Conservation (phyloP, 2,329 filamentous ascomycete species). For the Scedosporium boydii region DNA sequence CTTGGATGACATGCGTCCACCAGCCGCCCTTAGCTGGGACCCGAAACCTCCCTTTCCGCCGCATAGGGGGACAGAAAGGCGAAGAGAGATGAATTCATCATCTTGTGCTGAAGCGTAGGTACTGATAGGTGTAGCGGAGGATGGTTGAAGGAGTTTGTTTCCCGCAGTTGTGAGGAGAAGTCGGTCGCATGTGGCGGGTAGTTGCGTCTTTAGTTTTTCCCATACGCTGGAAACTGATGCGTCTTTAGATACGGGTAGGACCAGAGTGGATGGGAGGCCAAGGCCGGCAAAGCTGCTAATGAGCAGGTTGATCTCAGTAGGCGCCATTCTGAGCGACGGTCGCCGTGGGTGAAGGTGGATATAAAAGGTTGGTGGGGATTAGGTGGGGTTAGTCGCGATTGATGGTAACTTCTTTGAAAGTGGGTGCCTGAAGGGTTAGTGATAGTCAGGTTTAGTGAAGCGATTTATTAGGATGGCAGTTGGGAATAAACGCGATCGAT, state of each 20-base stretch:
- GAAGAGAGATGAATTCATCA: constrained; percentile 71
- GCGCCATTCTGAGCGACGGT: constrained; percentile 35
- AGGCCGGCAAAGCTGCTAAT: constrained; percentile 78
- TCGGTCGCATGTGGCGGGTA: constrained; percentile 42
- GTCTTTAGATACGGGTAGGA: constrained; percentile 59
- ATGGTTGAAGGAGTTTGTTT: constrained; percentile 57
- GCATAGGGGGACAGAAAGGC: constrained; percentile 67
- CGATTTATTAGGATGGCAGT: no score
- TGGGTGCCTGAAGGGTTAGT: no score
- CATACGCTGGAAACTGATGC: constrained; percentile 61
- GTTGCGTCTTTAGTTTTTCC: constrained; percentile 48
- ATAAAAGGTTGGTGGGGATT: no score
- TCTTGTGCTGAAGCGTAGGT: constrained; percentile 46
- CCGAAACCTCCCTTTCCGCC: constrained; percentile 98
- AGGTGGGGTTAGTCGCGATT: no score
- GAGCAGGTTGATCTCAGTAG: constrained; percentile 64
- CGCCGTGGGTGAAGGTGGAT: background rate
- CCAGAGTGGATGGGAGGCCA: constrained; percentile 71
- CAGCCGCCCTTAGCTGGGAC: constrained; percentile 90
- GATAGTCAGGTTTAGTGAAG: no score
- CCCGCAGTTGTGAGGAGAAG: constrained; percentile 75
- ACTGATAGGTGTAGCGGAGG: constrained; percentile 46
- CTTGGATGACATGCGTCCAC: constrained; percentile 93
- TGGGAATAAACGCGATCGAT: no score
- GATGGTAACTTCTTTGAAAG: background rate